Evolutionary conservation across 768 basidiomycete species (phyloP), one percentile per base, ranked within the genome.

Genomic region (Tephrocybe sp.): DNA sequence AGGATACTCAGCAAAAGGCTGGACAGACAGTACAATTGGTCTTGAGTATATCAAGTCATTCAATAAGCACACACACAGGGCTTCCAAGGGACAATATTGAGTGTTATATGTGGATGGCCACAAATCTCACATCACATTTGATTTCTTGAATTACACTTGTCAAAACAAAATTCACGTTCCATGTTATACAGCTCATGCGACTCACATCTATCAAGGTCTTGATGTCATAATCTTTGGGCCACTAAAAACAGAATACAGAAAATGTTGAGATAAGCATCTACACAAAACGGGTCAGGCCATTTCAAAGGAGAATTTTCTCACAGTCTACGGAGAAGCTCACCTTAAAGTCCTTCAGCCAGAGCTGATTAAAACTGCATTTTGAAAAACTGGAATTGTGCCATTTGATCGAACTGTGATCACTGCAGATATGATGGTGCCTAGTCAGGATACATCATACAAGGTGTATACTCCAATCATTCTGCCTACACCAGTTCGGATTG

Each of bases 31-130:
- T 19, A 55, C 60, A 16, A 48, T 65, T 42, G 57, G 50, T 5
- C 9, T 37, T 5, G 38, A 61, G 11, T 69, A 63, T 62, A 49
- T 67, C 4, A 50, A 57, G 35, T 47, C 42, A 37, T 74, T 75
- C 48, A 64, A 75, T 24, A 46, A 1, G n/a, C 44, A 64, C 47
- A 76, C 71, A 21, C 24, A 48, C 12, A 64, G 62, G 37, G 71
- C 71, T 44, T 68, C 70, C 5, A 44, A 31, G 11, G 69, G 69
- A 5, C n/a, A 46, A 9, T 53, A 58, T 4, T 42, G 64, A 9
- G 56, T 72, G 24, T 60, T 77, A 7, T 34, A 71, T 27, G 49
- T 75, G n/a, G 69, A 75, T 62, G 68, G 74, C 8, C 70, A 74
- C 51, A 65, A 60, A 42, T 72, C 71, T 12, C 68, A 69, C 40